Base-by-base conservation (phyloP, 192 early-diverging fungal genomes). In the Paraglomus occultum region DNA sequence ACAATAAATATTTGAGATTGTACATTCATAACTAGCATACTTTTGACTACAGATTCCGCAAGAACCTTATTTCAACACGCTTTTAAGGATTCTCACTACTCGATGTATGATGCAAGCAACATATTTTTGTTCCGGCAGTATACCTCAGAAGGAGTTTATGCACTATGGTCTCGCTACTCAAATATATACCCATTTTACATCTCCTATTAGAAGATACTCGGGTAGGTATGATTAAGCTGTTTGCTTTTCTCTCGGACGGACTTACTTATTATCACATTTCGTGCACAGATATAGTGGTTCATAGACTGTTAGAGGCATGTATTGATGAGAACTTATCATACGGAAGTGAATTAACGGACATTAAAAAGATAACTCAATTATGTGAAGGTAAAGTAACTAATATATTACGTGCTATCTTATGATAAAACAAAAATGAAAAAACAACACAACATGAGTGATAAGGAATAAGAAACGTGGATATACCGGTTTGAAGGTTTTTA, bases 131-230 rank as follows among this genome's bases (percentile, higher is more conserved):
- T 93, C 95, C 1, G 94, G 94, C 20, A 87, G 89, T 7, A 73
- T 90, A n/a, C 63, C 83, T 0, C 77, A 82, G 59, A 68, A 74
- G 15, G 74, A 84, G 5, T 97, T 88, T 77, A 74, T 70, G 31
- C 97, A 99, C 85, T 99, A 97, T 75, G 97, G 94, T 70, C 85
- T 99, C 31, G 93, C 94, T 5, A 83, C 85, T 6, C 84, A 87
- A 12, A 94, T 96, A 58, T 99, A 99, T 84, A 99, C 97, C 8
- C 97, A 99, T 74, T 99, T 99, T 69, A 99, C 97, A 1, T 95
- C 93, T 8, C 97, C 97, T n/a, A 99, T 99, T 78, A 89, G 97
- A 71, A 91, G 97, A 80, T 99, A 99, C 74, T 88, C 97, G 54
- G 85, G 83, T 82, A 77, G 72, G 72, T 6, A 1, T 70, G 44